These are phyloP conservation scores for Saraca asoca DNA, from an alignment of 331 rosid species.

Conservation along the genomic window DNA sequence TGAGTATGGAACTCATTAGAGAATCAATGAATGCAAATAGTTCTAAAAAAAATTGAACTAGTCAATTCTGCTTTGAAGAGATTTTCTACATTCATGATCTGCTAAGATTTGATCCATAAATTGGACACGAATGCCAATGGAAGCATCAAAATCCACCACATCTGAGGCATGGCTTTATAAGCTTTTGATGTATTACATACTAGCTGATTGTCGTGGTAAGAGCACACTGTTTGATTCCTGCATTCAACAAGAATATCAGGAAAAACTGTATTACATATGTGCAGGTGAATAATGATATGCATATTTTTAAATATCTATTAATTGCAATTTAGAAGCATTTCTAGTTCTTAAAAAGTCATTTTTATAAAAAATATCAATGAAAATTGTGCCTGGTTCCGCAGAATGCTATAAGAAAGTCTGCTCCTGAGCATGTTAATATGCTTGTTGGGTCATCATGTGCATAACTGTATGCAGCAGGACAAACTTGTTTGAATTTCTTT, in stretches of 20 bases:
- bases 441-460: constrained; percentile 60
- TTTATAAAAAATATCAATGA: background rate
- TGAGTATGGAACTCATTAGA: background rate
- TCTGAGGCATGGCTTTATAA: constrained; percentile 36
- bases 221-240: constrained; percentile 57
- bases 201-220: constrained; percentile 45
- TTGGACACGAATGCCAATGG: constrained; percentile 30
- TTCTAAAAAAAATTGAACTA: background rate
- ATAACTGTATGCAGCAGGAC: constrained; percentile 59
- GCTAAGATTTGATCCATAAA: constrained; percentile 25
- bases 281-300: background rate
- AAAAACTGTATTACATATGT: background rate
- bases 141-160: constrained; percentile 41
- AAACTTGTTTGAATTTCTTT: constrained; percentile 48
- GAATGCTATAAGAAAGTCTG: constrained; percentile 49
- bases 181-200: constrained; percentile 42
- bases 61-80: background rate
- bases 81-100: constrained; percentile 6
- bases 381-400: constrained; percentile 53
- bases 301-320: too few species aligned
- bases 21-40: constrained; percentile 18
- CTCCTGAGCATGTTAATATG: constrained; percentile 50
- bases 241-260: constrained; percentile 18
- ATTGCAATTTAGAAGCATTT: background rate
- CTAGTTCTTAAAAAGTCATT: background rate